phyloP scores from a whole-genome alignment of 2,329 filamentous ascomycete genomes.

The Achaetomium macrosporum region DNA sequence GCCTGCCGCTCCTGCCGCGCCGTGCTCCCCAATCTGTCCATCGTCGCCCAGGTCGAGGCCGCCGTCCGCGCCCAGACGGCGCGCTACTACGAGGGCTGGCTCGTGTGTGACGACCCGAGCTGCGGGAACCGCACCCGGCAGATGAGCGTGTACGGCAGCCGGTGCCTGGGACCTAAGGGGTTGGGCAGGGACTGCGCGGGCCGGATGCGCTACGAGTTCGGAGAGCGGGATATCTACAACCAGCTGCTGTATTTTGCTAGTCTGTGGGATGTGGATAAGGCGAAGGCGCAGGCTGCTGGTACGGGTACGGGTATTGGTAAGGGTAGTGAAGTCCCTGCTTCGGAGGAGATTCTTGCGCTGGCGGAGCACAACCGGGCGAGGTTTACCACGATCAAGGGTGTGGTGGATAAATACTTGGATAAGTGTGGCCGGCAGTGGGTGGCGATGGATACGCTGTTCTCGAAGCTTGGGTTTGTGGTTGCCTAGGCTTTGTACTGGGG shows the following conservation, averaged over 20 bases:
- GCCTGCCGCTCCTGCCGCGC: conserved; percentile 64
- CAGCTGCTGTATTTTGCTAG: conserved; percentile 83
- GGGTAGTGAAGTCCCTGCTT: conserved; percentile 28
- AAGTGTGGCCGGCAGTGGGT: conserved; percentile 92
- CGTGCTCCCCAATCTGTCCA: conserved; percentile 60
- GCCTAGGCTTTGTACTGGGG: not conserved
- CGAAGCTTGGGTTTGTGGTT: conserved; percentile 51
- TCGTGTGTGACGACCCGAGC: conserved; percentile 81
- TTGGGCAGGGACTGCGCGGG: conserved; percentile 80
- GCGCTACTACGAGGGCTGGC: conserved; percentile 87
- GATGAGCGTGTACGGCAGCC: conserved; percentile 85
- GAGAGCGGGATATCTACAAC: conserved; percentile 89
- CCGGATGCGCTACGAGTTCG: conserved; percentile 80
- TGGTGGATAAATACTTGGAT: conserved; percentile 78
- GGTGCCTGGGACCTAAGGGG: conserved; percentile 82
- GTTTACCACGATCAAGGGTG: conserved; percentile 68
- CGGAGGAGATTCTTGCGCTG: conserved; percentile 62
- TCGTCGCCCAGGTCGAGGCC: conserved; percentile 82
- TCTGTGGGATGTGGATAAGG: conserved; percentile 87
- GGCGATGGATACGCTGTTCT: conserved; percentile 84
- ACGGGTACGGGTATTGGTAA: conserved; percentile 22
- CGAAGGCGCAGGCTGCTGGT: conserved; percentile 45
- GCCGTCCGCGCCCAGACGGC: conserved; percentile 73
- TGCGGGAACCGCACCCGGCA: conserved; percentile 85
- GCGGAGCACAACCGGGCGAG: conserved; percentile 76